A percentile compares a stretch with the other conserved stretches of the same genome.
These are phyloP conservation scores for Epichloe gansuensis DNA, from an alignment of 2,329 filamentous ascomycete genomes.

Conservation along the genomic window DNA sequence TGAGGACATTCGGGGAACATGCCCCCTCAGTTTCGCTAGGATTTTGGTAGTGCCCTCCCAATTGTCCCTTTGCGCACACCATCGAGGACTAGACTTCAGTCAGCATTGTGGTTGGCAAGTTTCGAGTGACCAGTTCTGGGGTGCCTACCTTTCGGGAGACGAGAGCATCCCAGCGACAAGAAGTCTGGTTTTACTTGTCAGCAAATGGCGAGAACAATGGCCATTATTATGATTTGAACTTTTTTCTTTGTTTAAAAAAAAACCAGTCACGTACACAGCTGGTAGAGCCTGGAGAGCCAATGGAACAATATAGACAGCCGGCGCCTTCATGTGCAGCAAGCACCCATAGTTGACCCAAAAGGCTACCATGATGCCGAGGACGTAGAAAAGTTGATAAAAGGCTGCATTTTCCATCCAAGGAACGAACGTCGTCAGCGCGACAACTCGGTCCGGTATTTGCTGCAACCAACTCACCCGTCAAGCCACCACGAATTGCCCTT, in stretches of 20 bases:
- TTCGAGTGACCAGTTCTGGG: neutral
- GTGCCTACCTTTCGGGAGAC: conserved; percentile 33
- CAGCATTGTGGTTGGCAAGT: neutral
- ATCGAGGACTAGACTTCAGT: conserved; percentile 43
- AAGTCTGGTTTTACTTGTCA: conserved; percentile 16
- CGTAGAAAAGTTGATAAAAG: conserved; percentile 38
- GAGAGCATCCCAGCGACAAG: conserved; percentile 48
- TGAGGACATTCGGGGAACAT: neutral
- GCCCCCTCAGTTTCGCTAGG: conserved; percentile 37
- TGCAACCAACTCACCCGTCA: conserved; percentile 24
- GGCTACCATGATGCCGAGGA: conserved; percentile 29
- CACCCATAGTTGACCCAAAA: conserved; percentile 42
- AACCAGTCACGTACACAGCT: conserved; percentile 30
- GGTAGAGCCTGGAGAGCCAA: conserved; percentile 53
- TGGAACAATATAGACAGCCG: conserved; percentile 45
- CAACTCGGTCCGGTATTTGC: neutral
- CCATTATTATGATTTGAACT: too few species aligned
- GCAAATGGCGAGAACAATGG: too few species aligned
- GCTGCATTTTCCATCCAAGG: conserved; percentile 13
- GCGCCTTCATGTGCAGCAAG: conserved; percentile 31
- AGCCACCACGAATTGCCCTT: conserved; percentile 35
- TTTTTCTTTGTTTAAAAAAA: neutral
- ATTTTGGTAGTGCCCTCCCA: conserved; percentile 50
- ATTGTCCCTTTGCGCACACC: conserved; percentile 52
- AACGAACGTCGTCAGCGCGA: neutral